Base-by-base conservation (phyloP, 169 alveolate species). In the Blepharisma undulans region DNA sequence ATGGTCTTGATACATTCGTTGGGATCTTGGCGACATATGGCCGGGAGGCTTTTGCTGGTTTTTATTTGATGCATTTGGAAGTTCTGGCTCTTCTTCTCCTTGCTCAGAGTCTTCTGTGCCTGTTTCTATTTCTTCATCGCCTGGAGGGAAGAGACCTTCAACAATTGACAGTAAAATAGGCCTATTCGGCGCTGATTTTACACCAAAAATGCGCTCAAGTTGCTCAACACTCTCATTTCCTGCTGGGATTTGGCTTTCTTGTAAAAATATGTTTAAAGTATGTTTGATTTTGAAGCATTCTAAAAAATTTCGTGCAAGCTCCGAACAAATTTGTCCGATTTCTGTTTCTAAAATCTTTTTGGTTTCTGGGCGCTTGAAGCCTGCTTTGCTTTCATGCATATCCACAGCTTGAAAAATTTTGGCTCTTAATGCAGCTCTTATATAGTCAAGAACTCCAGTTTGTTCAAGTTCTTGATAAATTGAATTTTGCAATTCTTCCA, bases 241-340 rank as follows among this genome's bases (percentile, higher is more conserved):
- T 30, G 36, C 66, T 79, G 89, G 89, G 8, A 84, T n/a, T n/a
- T 84, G 74, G 16, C 79, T 33, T 60, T 84, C 89, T 21, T 22
- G 89, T 36, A 84, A 22, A 30, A 84, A 84, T 19, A 84, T 76
- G 19, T 34, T 6, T 4, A 25, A 59, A 60, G 89, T 36, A 7
- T 84, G 27, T 19, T 60, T 32, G 12, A 84, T 34, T 84, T 84
- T 60, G 21, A 48, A 84, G 74, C 36, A 25, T 5, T 84, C 89
- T 22, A 84, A 30, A 32, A 84, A 84, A 60, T 84, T 76, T 60
- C 89, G 27, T n/a, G 60, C 27, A 21, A 84, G 89, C 36, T 84
- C 89, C 6, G 78, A n/a, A 84, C 78, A 32, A 3, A 84, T 84
- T 84, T 84, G 77, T 30, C 89, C 89, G 36, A 76, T 60, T n/a